phyloP scores from a whole-genome alignment of 345 rosid genomes.

The Moricandia arvensis region DNA sequence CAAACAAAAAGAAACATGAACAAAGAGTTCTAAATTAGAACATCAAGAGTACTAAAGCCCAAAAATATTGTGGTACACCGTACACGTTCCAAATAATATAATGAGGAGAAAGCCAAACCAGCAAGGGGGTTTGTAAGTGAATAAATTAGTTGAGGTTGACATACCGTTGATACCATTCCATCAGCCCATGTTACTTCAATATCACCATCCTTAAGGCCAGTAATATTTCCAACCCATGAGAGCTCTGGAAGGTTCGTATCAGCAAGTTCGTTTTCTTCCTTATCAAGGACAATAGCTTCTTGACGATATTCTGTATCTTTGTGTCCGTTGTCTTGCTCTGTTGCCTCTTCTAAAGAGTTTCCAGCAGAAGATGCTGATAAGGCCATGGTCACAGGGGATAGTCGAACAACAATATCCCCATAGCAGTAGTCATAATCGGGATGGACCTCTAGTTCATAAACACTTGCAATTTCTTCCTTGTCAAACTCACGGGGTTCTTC shows the following conservation, averaged over 20 bases:
- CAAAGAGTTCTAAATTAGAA: background rate
- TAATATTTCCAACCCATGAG: constrained; percentile 97
- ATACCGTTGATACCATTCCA: constrained; percentile 91
- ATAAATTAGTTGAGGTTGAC: constrained; percentile 23
- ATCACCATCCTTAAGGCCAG: constrained; percentile 88
- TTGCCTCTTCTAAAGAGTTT: constrained; percentile 41
- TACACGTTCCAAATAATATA: background rate
- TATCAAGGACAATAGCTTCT: constrained; percentile 42
- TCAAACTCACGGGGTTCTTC: constrained; percentile 91
- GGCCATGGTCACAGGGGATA: constrained; percentile 59
- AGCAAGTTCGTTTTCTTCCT: constrained; percentile 39
- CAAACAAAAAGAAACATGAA: background rate
- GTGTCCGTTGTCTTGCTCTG: constrained; percentile 38
- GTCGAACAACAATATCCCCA: constrained; percentile 88
- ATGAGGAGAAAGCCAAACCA: constrained; percentile 15
- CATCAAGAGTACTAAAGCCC: constrained; percentile 19
- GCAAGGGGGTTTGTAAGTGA: constrained; percentile 6
- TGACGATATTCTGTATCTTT: constrained; percentile 35
- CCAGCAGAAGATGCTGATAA: constrained; percentile 38
- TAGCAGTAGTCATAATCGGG: constrained; percentile 95
- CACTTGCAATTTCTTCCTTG: constrained; percentile 85
- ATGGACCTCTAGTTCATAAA: constrained; percentile 94
- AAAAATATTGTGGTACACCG: background rate
- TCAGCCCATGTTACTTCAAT: constrained; percentile 99
- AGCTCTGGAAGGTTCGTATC: constrained; percentile 51